These are phyloP conservation scores for Lactuca saligna DNA, from an alignment of 129 eudicot species.

Conservation along the genomic window DNA sequence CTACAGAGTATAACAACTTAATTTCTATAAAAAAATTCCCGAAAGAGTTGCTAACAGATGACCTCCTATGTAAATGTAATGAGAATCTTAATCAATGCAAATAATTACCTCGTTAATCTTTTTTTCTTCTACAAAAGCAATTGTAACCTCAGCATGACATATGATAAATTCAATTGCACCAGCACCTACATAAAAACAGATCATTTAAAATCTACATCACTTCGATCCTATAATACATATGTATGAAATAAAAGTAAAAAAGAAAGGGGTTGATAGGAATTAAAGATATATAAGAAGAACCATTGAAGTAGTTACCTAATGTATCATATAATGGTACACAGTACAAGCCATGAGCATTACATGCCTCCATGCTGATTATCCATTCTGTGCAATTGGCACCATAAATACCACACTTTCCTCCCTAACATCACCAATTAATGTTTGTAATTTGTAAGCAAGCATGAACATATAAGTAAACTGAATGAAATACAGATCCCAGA, in stretches of 20 bases:
- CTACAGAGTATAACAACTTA: background rate
- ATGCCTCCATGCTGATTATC: slow-evolving; percentile 99
- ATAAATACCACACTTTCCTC: slow-evolving; percentile 86
- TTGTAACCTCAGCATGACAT: slow-evolving; percentile 76
- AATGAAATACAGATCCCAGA: slow-evolving; percentile 2
- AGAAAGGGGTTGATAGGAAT: no score
- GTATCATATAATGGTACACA: slow-evolving; percentile 95
- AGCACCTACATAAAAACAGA: slow-evolving; percentile 59
- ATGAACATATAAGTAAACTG: slow-evolving; percentile 12
- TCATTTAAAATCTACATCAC: slow-evolving; percentile 5
- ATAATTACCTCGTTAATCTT: slow-evolving; percentile 75
- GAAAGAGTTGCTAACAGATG: background rate
- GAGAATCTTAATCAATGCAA: background rate
- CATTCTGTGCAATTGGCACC: slow-evolving; percentile 86
- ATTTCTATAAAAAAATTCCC: background rate
- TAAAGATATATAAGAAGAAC: slow-evolving; percentile 6
- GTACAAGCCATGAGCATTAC: slow-evolving; percentile 90
- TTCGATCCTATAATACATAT: slow-evolving; percentile 11
- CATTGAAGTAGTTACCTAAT: slow-evolving; percentile 51
- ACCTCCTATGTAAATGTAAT: background rate
- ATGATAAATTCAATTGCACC: slow-evolving; percentile 89
- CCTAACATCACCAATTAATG: slow-evolving; percentile 45
- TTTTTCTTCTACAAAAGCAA: slow-evolving; percentile 81
- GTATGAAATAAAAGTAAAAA: background rate
- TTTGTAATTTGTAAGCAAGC: slow-evolving; percentile 14